A percentile compares a stretch with the other conserved stretches of the same genome.
Conservation (phyloP, 805 yeast genomes). For the Hanseniaspora jakobsenii region DNA sequence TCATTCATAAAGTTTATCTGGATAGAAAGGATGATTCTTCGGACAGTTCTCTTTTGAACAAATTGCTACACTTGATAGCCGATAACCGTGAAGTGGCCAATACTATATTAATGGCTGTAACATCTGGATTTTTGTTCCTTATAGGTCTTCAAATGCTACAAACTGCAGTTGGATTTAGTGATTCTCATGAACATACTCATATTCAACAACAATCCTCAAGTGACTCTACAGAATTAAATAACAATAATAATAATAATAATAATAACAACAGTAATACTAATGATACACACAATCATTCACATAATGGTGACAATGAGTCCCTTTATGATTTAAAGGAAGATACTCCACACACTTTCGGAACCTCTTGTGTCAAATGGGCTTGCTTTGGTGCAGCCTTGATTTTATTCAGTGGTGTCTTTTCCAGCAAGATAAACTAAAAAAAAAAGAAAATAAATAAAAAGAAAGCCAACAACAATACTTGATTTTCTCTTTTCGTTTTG, state of each 20-base stretch:
- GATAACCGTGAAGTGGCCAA: conserved; percentile 32
- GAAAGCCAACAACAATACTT: too few species aligned
- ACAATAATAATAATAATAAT: too few species aligned
- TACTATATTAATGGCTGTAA: conserved; percentile 55
- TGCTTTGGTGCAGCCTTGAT: conserved; percentile 27
- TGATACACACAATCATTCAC: too few species aligned
- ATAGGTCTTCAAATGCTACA: conserved; percentile 79
- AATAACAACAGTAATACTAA: too few species aligned
- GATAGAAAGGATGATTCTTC: conserved; percentile 28
- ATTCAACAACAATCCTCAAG: too few species aligned
- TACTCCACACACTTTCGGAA: conserved; percentile 27
- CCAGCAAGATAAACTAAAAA: too few species aligned
- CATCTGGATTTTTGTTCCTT: conserved; percentile 76
- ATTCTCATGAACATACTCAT: conserved; percentile 38
- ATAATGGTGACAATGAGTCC: too few species aligned
- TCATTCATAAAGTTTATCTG: conserved; percentile 34
- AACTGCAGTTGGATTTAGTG: conserved; percentile 69
- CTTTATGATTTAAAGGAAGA: conserved; percentile 19
- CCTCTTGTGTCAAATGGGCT: conserved; percentile 28
- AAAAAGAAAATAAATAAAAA: too few species aligned
- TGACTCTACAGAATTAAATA: too few species aligned
- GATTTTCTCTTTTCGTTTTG: too few species aligned
- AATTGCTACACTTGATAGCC: conserved; percentile 18
- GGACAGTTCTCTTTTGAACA: too few species aligned
- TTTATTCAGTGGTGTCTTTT: conserved; percentile 22